These are phyloP conservation scores for Entomortierella beljakovae DNA, from an alignment of 192 early-diverging fungal genomes.

Conservation along the genomic window DNA sequence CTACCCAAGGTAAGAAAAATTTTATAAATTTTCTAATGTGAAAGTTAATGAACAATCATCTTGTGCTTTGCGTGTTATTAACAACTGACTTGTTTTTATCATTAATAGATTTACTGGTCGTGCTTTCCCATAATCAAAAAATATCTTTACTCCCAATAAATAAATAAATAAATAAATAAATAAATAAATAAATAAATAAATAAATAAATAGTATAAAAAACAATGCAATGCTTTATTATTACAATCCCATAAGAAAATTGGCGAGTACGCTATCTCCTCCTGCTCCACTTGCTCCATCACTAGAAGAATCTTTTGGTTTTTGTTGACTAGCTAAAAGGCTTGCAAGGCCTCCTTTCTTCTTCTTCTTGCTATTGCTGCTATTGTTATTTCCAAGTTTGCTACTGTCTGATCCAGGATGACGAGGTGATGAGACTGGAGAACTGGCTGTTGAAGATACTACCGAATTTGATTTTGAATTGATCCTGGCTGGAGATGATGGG, in stretches of 20 bases:
- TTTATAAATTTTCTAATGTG: not conserved
- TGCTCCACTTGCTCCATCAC: not conserved
- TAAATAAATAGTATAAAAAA: not conserved
- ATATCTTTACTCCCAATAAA: not conserved
- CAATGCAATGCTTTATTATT: constrained; percentile 1
- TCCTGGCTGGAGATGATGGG: constrained; percentile 15
- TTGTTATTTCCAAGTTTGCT: constrained; percentile 14
- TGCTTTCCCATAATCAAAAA: constrained; percentile 48
- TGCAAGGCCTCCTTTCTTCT: constrained; percentile 40
- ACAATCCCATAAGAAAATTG: constrained; percentile 46
- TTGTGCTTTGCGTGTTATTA: not conserved
- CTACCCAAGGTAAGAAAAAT: constrained; percentile 81
- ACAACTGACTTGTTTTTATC: constrained; percentile 2
- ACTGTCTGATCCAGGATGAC: not conserved
- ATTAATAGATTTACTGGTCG: constrained; percentile 47
- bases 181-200: not conserved
- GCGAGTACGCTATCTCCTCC: constrained; percentile 40
- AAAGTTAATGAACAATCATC: too few species aligned
- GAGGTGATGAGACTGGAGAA: constrained; percentile 29
- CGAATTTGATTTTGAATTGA: constrained; percentile 15
- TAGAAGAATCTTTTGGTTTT: constrained; percentile 28
- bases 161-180: constrained; percentile 1
- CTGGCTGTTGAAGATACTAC: constrained; percentile 19
- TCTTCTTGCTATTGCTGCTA: constrained; percentile 26
- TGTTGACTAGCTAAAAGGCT: constrained; percentile 37